phyloP scores from a whole-genome alignment of 805 yeast genomes.

The Sugiyamaella americana region DNA sequence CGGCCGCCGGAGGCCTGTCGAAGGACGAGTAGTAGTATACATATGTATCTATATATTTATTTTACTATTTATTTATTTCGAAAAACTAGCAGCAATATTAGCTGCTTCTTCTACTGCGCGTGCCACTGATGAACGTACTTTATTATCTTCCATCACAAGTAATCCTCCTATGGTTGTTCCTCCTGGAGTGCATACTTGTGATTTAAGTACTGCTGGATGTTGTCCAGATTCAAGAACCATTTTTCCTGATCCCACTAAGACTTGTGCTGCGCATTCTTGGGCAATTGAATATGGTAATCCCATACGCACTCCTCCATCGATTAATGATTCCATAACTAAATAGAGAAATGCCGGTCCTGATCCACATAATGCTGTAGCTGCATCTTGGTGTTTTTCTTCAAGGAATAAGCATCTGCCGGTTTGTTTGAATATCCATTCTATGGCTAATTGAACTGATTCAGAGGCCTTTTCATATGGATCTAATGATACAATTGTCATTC shows the following conservation, averaged over 20 bases:
- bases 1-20: slow-evolving; percentile 1
- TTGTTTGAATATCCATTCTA: slow-evolving; percentile 39
- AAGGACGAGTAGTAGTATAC: too few relatives aligned
- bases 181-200: slow-evolving; percentile 92
- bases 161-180: slow-evolving; percentile 97
- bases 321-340: slow-evolving; percentile 81
- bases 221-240: slow-evolving; percentile 77
- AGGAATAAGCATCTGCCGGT: slow-evolving; percentile 37
- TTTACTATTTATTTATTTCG: slow-evolving; percentile 11
- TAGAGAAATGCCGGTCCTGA: slow-evolving; percentile 95
- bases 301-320: slow-evolving; percentile 92
- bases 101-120: slow-evolving; percentile 91
- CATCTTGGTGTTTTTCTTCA: slow-evolving; percentile 88
- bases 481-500: slow-evolving; percentile 89
- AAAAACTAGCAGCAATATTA: slow-evolving; percentile 48
- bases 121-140: slow-evolving; percentile 80
- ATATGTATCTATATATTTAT: not conserved
- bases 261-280: slow-evolving; percentile 83
- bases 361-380: slow-evolving; percentile 90
- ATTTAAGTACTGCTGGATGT: slow-evolving; percentile 84
- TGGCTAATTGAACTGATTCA: slow-evolving; percentile 26
- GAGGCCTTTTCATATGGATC: slow-evolving; percentile 40
- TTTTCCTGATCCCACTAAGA: slow-evolving; percentile 87
- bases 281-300: slow-evolving; percentile 87
- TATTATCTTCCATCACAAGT: slow-evolving; percentile 84